Evolutionary conservation across 2,329 filamentous ascomycete genomes (phyloP).

Genomic region (Xylariaceae sp.): DNA sequence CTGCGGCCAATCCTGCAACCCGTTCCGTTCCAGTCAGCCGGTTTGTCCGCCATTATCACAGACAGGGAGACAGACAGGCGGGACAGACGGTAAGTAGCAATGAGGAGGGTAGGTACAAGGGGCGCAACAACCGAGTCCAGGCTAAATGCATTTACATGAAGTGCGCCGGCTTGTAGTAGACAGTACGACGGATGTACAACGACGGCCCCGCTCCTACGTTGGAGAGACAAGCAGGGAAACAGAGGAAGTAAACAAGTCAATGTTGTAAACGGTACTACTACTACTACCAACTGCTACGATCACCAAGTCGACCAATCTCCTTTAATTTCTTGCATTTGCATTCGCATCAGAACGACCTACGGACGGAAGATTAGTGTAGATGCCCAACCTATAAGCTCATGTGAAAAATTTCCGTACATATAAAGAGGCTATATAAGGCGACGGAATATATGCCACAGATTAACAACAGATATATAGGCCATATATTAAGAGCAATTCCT

Average conservation of each 20-base stretch:
- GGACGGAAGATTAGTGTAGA: neutral
- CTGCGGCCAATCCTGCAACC: conserved; percentile 35
- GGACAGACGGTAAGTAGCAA: too few relatives aligned
- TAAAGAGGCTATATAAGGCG: neutral
- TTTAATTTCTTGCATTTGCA: too few relatives aligned
- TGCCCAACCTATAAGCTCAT: neutral
- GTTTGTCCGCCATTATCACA: conserved; percentile 27
- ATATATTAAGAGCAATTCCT: neutral
- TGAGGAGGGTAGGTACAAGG: neutral
- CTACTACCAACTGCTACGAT: too few relatives aligned
- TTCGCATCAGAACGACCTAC: too few relatives aligned
- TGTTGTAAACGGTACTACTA: too few relatives aligned
- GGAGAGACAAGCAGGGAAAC: neutral
- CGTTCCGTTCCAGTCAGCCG: conserved; percentile 28
- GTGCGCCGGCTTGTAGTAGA: neutral
- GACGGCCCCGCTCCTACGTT: neutral
- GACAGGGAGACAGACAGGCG: neutral
- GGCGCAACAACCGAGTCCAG: neutral
- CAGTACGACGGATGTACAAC: neutral
- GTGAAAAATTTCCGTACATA: neutral
- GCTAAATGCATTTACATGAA: neutral
- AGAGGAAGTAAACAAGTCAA: too few relatives aligned
- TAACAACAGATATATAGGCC: neutral
- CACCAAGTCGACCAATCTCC: too few relatives aligned
- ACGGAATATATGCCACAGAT: neutral